These are phyloP conservation scores for Ogataea hybrid DNA, from an alignment of 1,139 yeast species.

Conservation along the genomic window DNA sequence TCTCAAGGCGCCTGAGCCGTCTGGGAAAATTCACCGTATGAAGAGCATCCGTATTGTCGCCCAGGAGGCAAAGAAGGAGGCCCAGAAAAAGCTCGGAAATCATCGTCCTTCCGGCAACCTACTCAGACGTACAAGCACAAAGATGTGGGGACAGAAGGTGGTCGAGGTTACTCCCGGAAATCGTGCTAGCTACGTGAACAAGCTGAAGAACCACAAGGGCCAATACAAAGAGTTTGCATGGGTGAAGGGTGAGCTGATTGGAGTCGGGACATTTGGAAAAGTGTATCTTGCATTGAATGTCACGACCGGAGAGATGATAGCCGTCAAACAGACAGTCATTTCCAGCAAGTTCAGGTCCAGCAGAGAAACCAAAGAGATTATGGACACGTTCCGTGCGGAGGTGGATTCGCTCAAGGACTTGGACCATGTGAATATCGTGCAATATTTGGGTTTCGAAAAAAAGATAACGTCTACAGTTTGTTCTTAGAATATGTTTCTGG, in stretches of 20 bases:
- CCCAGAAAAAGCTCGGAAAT: slow-evolving; percentile 34
- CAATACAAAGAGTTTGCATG: slow-evolving; percentile 86
- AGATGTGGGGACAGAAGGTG: slow-evolving; percentile 96
- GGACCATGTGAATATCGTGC: slow-evolving; percentile 93
- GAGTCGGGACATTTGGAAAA: slow-evolving; percentile 97
- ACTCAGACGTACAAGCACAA: slow-evolving; percentile 76
- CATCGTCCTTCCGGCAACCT: slow-evolving; percentile 19
- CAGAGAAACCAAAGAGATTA: slow-evolving; percentile 55
- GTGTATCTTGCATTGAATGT: slow-evolving; percentile 91
- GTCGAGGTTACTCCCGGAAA: slow-evolving; percentile 85
- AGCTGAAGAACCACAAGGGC: slow-evolving; percentile 61
- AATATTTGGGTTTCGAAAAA: slow-evolving; percentile 89
- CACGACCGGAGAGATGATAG: slow-evolving; percentile 98
- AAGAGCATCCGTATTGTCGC: slow-evolving; percentile 92
- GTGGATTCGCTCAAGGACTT: slow-evolving; percentile 93
- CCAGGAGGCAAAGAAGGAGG: slow-evolving; percentile 75
- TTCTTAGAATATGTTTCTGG: slow-evolving; percentile 97
- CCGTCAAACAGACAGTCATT: slow-evolving; percentile 90
- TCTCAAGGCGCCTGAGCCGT: slow-evolving; percentile 10
- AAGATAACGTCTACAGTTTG: slow-evolving; percentile 73
- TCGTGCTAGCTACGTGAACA: slow-evolving; percentile 54
- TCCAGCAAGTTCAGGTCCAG: slow-evolving; percentile 43
- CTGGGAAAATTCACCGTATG: slow-evolving; percentile 46
- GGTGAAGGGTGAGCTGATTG: slow-evolving; percentile 97
- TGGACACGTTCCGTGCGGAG: slow-evolving; percentile 85